Conservation (phyloP, 139 green algal genomes). For the Pedinophyceae sp. region DNA sequence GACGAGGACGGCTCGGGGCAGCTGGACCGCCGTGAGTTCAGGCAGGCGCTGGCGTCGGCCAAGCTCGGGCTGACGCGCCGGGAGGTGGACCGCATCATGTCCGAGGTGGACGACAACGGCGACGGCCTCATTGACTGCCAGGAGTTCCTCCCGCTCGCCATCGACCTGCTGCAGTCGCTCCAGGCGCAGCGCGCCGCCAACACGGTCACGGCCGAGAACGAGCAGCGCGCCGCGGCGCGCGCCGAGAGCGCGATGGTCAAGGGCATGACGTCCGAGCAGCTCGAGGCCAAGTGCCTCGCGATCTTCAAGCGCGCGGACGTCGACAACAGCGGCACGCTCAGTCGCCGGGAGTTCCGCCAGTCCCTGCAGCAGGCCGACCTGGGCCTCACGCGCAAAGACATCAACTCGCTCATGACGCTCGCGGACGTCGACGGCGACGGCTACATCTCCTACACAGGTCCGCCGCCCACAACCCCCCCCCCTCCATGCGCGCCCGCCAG, state of each 20-base stretch:
- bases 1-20: slow-evolving; percentile 29
- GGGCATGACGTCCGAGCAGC: slow-evolving; percentile 8
- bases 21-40: slow-evolving; percentile 34
- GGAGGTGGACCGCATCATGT: slow-evolving; percentile 31
- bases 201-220: too few relatives aligned
- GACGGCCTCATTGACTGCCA: slow-evolving; percentile 40
- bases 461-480: too few relatives aligned
- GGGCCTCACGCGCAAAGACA: slow-evolving; percentile 37
- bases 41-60: slow-evolving; percentile 14
- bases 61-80: slow-evolving; percentile 10
- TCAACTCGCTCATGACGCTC: slow-evolving; percentile 28
- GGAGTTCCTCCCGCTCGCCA: slow-evolving; percentile 32
- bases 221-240: background rate
- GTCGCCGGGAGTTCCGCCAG: slow-evolving; percentile 3
- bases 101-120: slow-evolving; percentile 41
- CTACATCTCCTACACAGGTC: background rate
- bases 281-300: slow-evolving; percentile 14
- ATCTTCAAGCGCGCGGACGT: slow-evolving; percentile 21
- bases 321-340: slow-evolving; percentile 22
- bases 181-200: slow-evolving; percentile 20
- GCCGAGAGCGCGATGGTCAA: background rate
- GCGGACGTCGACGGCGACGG: slow-evolving; percentile 1
- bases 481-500: too few relatives aligned
- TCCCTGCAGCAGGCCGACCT: slow-evolving; percentile 32
- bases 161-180: slow-evolving; percentile 27